phyloP scores from a whole-genome alignment of 768 basidiomycete species.

The Dacryopinax spathularia region DNA sequence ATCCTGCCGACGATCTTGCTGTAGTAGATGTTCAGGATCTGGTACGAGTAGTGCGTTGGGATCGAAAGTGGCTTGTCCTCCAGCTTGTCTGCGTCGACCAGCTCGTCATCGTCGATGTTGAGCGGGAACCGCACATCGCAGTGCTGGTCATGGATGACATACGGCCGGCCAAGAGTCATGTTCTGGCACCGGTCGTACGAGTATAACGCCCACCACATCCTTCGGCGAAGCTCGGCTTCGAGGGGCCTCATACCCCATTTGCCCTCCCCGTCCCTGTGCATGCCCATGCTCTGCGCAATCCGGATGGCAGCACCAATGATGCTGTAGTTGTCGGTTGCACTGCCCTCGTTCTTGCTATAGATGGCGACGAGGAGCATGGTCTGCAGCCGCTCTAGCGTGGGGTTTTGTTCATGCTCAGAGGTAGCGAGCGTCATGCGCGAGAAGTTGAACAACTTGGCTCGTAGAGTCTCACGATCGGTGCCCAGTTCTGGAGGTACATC shows the following conservation, averaged over 20 bases:
- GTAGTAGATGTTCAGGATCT: slow-evolving; percentile 1
- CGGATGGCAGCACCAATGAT: slow-evolving; percentile 2
- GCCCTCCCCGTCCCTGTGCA: background rate
- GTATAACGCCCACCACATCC: slow-evolving; percentile 4
- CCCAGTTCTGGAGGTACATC: background rate
- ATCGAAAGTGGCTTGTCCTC: background rate
- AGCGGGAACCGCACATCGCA: background rate
- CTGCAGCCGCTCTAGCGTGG: background rate
- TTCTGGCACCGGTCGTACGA: slow-evolving; percentile 4
- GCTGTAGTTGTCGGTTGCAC: background rate
- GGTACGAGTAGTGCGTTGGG: slow-evolving; percentile 2
- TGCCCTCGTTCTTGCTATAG: slow-evolving; percentile 4
- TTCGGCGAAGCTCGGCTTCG: background rate
- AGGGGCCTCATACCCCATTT: background rate
- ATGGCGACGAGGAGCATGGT: slow-evolving; percentile 3
- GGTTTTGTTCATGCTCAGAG: background rate
- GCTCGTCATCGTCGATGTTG: slow-evolving; percentile 1
- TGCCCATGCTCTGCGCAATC: slow-evolving; percentile 1
- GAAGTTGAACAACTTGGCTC: background rate
- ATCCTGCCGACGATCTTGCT: background rate
- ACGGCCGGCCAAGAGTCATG: background rate
- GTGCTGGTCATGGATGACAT: slow-evolving; percentile 1
- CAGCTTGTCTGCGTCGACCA: background rate
- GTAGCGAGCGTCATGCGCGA: background rate
- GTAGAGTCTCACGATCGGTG: background rate